These are phyloP conservation scores for Toxicodendron radicans DNA, from an alignment of 345 rosid species.

Conservation along the genomic window DNA sequence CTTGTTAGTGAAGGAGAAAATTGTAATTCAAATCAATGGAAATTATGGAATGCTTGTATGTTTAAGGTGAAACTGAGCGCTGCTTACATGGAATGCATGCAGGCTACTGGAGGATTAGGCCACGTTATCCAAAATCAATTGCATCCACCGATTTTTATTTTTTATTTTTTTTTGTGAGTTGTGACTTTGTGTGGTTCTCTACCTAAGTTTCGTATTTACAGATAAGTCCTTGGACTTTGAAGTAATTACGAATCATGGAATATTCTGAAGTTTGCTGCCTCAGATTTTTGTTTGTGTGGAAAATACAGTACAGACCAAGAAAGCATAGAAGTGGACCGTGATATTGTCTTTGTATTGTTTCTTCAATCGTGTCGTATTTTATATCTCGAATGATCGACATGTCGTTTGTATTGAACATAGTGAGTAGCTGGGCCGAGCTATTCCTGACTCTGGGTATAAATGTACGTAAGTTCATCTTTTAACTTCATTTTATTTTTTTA, in stretches of 20 bases:
- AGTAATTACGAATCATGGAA: conserved; percentile 26
- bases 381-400: neutral
- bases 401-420: too few species aligned
- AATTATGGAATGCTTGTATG: conserved; percentile 15
- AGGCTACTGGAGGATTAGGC: conserved; percentile 41
- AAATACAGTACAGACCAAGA: neutral
- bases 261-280: conserved; percentile 19
- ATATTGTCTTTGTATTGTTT: neutral
- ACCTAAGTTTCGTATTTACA: neutral
- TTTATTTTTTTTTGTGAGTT: conserved; percentile 7
- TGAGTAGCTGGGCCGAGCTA: too few species aligned
- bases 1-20: conserved; percentile 14
- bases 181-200: neutral
- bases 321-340: neutral
- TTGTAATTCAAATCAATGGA: conserved; percentile 16
- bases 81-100: conserved; percentile 35
- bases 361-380: neutral
- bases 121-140: conserved; percentile 70
- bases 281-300: conserved; percentile 1
- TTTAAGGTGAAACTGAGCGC: conserved; percentile 16
- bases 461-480: too few species aligned
- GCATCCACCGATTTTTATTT: conserved; percentile 62
- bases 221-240: neutral
- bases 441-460: too few species aligned
- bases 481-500: too few species aligned